Base-by-base conservation (phyloP, 192 early-diverging fungal species). In the Chytriomyces sp. region DNA sequence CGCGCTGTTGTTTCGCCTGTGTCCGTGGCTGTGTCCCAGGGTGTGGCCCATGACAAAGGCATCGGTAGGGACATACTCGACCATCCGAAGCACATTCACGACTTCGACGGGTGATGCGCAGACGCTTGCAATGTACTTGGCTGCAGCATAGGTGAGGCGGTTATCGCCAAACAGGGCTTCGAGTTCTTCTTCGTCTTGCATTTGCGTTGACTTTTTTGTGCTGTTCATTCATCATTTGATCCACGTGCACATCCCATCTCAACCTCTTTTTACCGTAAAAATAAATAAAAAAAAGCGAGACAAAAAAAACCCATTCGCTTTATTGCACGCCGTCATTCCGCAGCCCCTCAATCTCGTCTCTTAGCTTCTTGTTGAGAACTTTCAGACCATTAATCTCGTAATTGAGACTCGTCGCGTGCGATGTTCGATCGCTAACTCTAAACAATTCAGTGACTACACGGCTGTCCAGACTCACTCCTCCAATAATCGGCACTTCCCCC, bases 321-420 rank as follows among this genome's bases (percentile, higher is more conserved):
- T 35, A 35, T 35, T 35, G 35, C 35, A 35, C 35, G 35, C 35
- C 35, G 35, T 35, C 35, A 35, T 35, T 35, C 35, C 35, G 35
- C 35, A 35, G 35, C 35, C 35, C 35, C 35, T 35, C 35, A 35
- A 35, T 35, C 35, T 35, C 90, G 24, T 89, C 91, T 24, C 71
- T 72, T 67, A 92, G 75, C 68, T 85, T 79, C 23, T 83, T 81
- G 70, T 91, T 91, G 24, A 84, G 78, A 60, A 91, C 68, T 47
- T 86, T 78, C 28, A 92, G 70, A 65, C 88, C 85, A 81, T 92
- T 91, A 28, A 91, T 71, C 80, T 91, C 89, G 73, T 86, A 91
- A 75, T 91, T 88, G 82, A 91, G 80, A 35, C 78, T 81, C 26
- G 90, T 90, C 35, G 81, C 75, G 23, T 87, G 72, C 16, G 81